Conservation (phyloP, 257 asterid genomes). For the Fraxinus excelsior region DNA sequence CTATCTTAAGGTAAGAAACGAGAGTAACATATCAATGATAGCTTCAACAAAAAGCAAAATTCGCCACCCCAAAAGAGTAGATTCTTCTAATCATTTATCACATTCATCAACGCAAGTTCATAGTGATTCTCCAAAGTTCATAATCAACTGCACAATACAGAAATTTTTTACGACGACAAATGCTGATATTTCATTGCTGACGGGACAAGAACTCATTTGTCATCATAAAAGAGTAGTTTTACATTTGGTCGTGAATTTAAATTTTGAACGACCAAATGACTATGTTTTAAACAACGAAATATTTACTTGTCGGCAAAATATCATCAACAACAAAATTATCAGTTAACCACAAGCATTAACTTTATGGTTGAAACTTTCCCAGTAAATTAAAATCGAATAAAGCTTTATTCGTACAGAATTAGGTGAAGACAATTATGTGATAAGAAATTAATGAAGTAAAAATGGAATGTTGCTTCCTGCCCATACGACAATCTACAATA, state of each 20-base stretch:
- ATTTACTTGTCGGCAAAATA: not conserved
- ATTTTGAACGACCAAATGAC: not conserved
- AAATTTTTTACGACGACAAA: no score
- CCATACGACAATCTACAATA: slow-evolving; percentile 12
- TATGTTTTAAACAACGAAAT: not conserved
- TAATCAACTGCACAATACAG: not conserved
- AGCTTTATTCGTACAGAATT: not conserved
- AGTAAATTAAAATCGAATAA: not conserved
- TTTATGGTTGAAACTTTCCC: not conserved
- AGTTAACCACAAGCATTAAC: not conserved
- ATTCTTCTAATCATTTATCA: not conserved
- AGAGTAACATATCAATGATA: slow-evolving; percentile 4
- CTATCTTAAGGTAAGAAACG: not conserved
- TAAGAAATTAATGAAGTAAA: not conserved
- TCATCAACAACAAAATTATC: no score
- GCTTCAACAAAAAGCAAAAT: slow-evolving; percentile 9
- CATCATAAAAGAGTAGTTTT: not conserved
- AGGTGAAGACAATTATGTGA: not conserved
- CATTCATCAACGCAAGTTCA: not conserved
- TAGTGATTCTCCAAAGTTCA: not conserved
- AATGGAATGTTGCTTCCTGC: slow-evolving; percentile 25
- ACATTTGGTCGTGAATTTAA: not conserved
- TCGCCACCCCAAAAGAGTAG: not conserved
- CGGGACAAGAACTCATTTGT: not conserved
- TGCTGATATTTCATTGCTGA: not conserved